Conservation (phyloP, 441 rosid species). For the Populus hybrid region DNA sequence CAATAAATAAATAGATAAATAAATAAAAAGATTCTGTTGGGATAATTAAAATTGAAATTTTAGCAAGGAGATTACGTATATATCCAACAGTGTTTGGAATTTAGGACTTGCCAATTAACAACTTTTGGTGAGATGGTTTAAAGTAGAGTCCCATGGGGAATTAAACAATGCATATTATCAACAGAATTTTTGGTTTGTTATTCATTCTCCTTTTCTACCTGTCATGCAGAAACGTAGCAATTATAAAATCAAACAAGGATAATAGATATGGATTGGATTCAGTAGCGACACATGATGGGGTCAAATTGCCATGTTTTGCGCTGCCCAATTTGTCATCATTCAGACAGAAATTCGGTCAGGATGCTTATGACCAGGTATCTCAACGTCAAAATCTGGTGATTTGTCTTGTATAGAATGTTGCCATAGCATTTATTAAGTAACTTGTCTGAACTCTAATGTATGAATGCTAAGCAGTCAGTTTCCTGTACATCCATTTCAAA, state of each 20-base stretch:
- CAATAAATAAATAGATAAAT: too few relatives aligned
- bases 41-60: not conserved
- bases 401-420: not conserved
- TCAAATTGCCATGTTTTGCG: conserved; percentile 67
- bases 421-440: not conserved
- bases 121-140: not conserved
- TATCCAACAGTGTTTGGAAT: not conserved
- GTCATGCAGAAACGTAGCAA: conserved; percentile 52
- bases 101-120: not conserved
- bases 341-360: conserved; percentile 46
- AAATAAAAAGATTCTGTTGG: not conserved
- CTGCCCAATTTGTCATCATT: conserved; percentile 49
- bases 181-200: not conserved
- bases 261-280: conserved; percentile 68
- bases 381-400: conserved; percentile 8
- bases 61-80: not conserved
- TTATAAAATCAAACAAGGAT: conserved; percentile 74
- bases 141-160: not conserved
- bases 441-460: not conserved
- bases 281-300: conserved; percentile 82
- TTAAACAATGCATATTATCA: not conserved
- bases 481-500: not conserved
- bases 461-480: not conserved
- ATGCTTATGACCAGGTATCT: conserved; percentile 55
- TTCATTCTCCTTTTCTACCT: not conserved